These are phyloP conservation scores for Phoma sp. DNA, from an alignment of 2,329 filamentous ascomycete species.

Conservation along the genomic window DNA sequence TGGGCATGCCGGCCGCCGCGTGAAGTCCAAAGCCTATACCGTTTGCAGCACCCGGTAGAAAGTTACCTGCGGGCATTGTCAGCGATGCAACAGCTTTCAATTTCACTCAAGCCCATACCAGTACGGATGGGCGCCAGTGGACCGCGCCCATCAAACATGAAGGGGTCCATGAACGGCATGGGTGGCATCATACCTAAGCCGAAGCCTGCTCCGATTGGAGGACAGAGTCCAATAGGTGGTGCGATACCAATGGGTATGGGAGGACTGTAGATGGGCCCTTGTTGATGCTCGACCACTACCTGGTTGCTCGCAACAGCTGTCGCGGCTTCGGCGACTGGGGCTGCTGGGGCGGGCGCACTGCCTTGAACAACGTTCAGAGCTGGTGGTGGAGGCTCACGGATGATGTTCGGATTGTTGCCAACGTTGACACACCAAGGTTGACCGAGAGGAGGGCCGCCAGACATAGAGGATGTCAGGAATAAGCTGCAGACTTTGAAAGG, in stretches of 20 bases:
- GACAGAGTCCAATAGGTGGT: conserved; percentile 20
- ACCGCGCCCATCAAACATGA: conserved; percentile 29
- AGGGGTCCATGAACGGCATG: conserved; percentile 30
- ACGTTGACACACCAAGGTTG: conserved; percentile 38
- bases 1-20: conserved; percentile 24
- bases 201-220: conserved; percentile 27
- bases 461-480: conserved; percentile 23
- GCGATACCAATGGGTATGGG: conserved; percentile 29
- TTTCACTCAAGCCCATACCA: background rate
- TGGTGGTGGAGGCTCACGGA: conserved; percentile 40
- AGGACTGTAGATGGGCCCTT: conserved; percentile 30
- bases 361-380: conserved; percentile 26
- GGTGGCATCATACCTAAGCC: conserved; percentile 36
- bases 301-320: conserved; percentile 7
- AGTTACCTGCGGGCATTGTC: conserved; percentile 25
- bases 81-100: conserved; percentile 5
- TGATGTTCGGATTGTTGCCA: conserved; percentile 44
- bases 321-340: too few species aligned
- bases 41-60: conserved; percentile 31
- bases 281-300: conserved; percentile 32
- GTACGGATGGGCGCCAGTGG: conserved; percentile 33
- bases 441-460: conserved; percentile 35
- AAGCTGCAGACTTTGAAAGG: too few species aligned
- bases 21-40: conserved; percentile 38
- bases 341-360: conserved; percentile 4